A percentile compares a stretch with the other conserved stretches of the same genome.
These are phyloP conservation scores for Triticum timopheevii DNA, from an alignment of 176 grass and related monocot genomes.

Conservation along the genomic window DNA sequence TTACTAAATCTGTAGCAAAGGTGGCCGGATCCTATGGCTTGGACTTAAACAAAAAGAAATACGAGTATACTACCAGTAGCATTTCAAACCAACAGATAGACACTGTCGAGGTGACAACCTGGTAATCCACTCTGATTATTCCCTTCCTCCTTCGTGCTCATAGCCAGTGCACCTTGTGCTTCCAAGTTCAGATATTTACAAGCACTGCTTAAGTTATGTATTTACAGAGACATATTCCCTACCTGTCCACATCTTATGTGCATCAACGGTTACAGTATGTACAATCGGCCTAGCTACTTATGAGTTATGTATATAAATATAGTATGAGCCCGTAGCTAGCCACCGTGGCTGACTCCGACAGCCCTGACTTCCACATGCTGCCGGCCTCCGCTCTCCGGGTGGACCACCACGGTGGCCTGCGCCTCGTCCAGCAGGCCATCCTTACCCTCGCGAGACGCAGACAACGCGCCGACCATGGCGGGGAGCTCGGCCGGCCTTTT, in stretches of 20 bases:
- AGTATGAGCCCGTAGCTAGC: background rate
- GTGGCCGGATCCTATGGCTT: background rate
- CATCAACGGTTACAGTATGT: conserved; percentile 4
- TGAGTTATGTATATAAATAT: background rate
- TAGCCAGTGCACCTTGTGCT: background rate
- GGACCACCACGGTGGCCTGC: conserved; percentile 45
- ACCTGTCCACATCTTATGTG: background rate
- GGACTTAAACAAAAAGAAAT: background rate
- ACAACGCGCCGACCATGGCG: conserved; percentile 44
- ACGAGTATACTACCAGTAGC: background rate
- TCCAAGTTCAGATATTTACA: conserved; percentile 32
- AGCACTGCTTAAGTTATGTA: background rate
- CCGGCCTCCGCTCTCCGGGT: conserved; percentile 41
- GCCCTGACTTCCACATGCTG: conserved; percentile 68
- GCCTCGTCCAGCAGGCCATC: conserved; percentile 40
- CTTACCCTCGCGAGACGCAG: conserved; percentile 38
- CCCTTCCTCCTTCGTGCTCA: background rate
- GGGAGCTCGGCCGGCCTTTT: conserved; percentile 49
- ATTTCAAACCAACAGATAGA: background rate
- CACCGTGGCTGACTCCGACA: conserved; percentile 47
- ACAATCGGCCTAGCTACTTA: background rate
- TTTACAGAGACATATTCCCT: background rate
- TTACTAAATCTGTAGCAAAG: background rate
- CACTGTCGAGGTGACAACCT: background rate
- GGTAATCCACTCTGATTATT: background rate